Evolutionary conservation across 2,329 filamentous ascomycete genomes (phyloP).

Genomic region (Aspergillus glaucus): DNA sequence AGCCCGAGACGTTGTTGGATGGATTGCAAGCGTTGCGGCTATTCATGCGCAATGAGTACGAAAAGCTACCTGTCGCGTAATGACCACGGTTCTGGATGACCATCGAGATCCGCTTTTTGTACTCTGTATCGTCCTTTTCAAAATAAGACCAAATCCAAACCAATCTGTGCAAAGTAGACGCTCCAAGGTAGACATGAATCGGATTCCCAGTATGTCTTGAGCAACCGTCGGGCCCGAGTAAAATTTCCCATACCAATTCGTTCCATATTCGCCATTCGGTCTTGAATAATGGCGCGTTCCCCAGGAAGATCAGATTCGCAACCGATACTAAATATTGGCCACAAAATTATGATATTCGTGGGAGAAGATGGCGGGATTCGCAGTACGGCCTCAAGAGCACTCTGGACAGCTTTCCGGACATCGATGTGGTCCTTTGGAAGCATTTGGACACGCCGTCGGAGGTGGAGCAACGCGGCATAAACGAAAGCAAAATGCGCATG

Average conservation of each 20-base stretch:
- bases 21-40: constrained; percentile 53
- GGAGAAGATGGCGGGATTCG: constrained; percentile 15
- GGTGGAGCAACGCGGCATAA: constrained; percentile 21
- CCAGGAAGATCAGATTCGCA: constrained; percentile 18
- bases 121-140: constrained; percentile 1
- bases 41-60: constrained; percentile 53
- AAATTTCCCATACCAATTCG: constrained; percentile 24
- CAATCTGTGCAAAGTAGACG: constrained; percentile 13
- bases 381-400: constrained; percentile 14
- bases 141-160: constrained; percentile 20
- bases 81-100: too few relatives aligned
- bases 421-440: constrained; percentile 12
- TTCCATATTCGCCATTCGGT: constrained; percentile 23
- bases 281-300: constrained; percentile 15
- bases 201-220: constrained; percentile 18
- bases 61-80: constrained; percentile 26
- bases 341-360: constrained; percentile 24
- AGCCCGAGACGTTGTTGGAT: constrained; percentile 60
- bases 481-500: constrained; percentile 22
- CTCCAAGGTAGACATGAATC: constrained; percentile 15
- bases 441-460: constrained; percentile 20
- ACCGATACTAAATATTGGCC: constrained; percentile 27
- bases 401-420: constrained; percentile 14
- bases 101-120: too few relatives aligned
- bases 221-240: constrained; percentile 15